Conservation (phyloP, 192 early-diverging fungal genomes). For the Martensiomyces pterosporus region DNA sequence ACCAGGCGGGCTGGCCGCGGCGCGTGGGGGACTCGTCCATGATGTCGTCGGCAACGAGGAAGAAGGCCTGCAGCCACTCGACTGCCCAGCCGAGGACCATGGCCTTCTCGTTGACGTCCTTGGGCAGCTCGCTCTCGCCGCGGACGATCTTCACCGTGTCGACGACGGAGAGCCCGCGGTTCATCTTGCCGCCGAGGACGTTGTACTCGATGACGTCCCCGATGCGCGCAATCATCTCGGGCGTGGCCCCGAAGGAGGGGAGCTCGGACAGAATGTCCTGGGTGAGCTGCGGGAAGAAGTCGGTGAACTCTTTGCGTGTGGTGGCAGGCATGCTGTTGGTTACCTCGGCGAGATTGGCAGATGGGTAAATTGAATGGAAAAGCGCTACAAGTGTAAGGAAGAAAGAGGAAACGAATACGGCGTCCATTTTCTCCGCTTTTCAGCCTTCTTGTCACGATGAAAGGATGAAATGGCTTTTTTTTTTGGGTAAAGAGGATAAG, state of each 20-base stretch:
- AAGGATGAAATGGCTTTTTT: not conserved
- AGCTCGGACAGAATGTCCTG: slow-evolving; percentile 74
- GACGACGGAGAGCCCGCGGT: slow-evolving; percentile 94
- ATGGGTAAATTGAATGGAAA: not conserved
- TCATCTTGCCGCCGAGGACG: slow-evolving; percentile 84
- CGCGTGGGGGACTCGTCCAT: slow-evolving; percentile 96
- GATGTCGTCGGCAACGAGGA: slow-evolving; percentile 97
- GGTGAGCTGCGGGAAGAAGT: slow-evolving; percentile 68
- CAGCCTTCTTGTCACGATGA: too few species aligned
- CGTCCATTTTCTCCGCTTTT: not conserved
- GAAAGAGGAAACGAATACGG: slow-evolving; percentile 2
- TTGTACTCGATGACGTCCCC: slow-evolving; percentile 62
- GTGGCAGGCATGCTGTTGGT: slow-evolving; percentile 31
- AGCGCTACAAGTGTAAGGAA: not conserved
- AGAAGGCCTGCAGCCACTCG: slow-evolving; percentile 98
- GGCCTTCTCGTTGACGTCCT: slow-evolving; percentile 81
- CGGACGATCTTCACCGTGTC: slow-evolving; percentile 82
- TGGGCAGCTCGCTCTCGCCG: slow-evolving; percentile 59
- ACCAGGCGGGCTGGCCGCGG: slow-evolving; percentile 97
- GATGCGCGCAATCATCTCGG: slow-evolving; percentile 65
- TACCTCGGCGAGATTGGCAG: not conserved
- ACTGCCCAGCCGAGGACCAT: slow-evolving; percentile 92
- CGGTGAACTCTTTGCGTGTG: slow-evolving; percentile 58
- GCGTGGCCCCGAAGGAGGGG: slow-evolving; percentile 60
- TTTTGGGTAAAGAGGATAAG: too few species aligned